Evolutionary conservation across 352 stramenopile genomes (phyloP), one percentile per base, ranked within the genome.

Genomic region (Nothophytophthora sp.): DNA sequence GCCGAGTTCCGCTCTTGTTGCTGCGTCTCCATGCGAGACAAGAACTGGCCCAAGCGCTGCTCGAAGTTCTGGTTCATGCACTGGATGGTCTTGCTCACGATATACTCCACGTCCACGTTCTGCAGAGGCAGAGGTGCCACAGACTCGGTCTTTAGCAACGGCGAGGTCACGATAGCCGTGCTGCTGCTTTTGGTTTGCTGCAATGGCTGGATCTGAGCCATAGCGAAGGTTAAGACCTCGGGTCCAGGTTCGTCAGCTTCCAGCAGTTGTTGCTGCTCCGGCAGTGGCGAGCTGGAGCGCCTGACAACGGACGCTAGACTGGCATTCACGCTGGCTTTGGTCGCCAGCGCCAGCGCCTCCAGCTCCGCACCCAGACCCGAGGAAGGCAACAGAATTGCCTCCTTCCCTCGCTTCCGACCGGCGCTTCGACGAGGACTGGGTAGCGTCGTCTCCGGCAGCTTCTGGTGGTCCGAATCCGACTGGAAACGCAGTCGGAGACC

Each of bases 11-110:
- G 76, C 20, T 85, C 73, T 34, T 80, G 68, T 23, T 88, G 76
- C 43, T 88, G 76, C 18, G 55, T 73, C 54, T 85, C 76, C 71
- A 88, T 80, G 1, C 63, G 60, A 28, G 72, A 50, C 7, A 88
- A 43, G 30, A 85, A 81, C 40, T 81, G 76, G 5, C 67, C 62
- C 1, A 88, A 59, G 3, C 73, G 70, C 20, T 81, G 54, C 50
- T 88, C 76, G 19, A 88, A 88, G 44, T 83, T 85, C 34, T 76
- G 68, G 32, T 78, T 85, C 73, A 85, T 83, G 29, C 69, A 78
- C 53, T 85, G 73, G 22, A 88, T 82, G 0, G 76, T 88, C 33
- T 72, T 74, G 52, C 63, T 80, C 37, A 87, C 76, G 19, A 87
- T 83, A 41, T 70, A 81, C 56, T 88, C 76, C 18, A 88, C 70